These are phyloP conservation scores for Leccinum huronense DNA, from an alignment of 1,284 basidiomycete genomes.

Conservation along the genomic window DNA sequence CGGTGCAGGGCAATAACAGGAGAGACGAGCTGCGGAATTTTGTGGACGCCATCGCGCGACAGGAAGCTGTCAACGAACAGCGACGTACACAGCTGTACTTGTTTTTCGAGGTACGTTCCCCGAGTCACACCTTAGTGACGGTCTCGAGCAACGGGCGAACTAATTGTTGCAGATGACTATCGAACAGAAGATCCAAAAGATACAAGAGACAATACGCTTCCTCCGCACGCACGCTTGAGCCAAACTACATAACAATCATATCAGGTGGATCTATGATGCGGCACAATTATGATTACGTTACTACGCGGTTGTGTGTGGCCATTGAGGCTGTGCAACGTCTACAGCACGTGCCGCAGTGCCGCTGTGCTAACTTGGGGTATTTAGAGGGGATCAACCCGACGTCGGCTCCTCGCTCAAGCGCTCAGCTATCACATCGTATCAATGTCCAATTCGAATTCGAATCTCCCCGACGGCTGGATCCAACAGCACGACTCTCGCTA, in stretches of 20 bases:
- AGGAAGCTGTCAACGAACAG: slow-evolving; percentile 39
- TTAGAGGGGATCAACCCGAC: slow-evolving; percentile 2
- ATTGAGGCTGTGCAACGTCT: slow-evolving; percentile 11
- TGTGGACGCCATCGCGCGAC: slow-evolving; percentile 49
- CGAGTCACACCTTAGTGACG: neutral
- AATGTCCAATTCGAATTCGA: slow-evolving; percentile 14
- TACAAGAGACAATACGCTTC: slow-evolving; percentile 34
- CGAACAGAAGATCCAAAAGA: slow-evolving; percentile 46
- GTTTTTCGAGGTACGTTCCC: slow-evolving; percentile 50
- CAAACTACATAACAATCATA: neutral
- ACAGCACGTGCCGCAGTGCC: slow-evolving; percentile 21
- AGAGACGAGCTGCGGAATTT: slow-evolving; percentile 34
- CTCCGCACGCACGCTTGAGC: slow-evolving; percentile 20
- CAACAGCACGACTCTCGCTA: slow-evolving; percentile 46
- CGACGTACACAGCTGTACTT: slow-evolving; percentile 45
- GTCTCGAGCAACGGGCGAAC: neutral
- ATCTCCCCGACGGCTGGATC: slow-evolving; percentile 64
- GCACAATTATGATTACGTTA: neutral
- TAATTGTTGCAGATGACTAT: slow-evolving; percentile 47
- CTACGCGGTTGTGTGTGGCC: too few species aligned
- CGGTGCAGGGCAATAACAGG: slow-evolving; percentile 5
- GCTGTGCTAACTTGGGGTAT: neutral
- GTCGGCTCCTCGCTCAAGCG: neutral
- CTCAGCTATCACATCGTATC: slow-evolving; percentile 25
- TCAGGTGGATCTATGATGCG: too few species aligned